A percentile compares a stretch with the other conserved stretches of the same genome.
phyloP scores from a whole-genome alignment of 768 basidiomycete genomes.

The Termitomyces sp. region DNA sequence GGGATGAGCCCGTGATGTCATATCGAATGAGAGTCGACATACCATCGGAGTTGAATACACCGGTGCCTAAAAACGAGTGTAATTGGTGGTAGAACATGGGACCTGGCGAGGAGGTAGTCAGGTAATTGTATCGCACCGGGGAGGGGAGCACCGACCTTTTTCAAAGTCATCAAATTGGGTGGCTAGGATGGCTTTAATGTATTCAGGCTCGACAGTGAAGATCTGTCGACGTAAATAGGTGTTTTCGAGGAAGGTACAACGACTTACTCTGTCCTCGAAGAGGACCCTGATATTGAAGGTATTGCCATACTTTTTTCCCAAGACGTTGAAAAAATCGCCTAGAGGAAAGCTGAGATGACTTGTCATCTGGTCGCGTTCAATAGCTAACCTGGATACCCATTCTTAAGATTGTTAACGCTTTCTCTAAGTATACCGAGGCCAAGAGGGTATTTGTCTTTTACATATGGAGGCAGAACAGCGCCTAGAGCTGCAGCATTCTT shows the following conservation, averaged over 20 bases:
- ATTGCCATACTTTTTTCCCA: slow-evolving; percentile 18
- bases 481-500: slow-evolving; percentile 23
- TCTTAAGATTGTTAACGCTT: slow-evolving; percentile 19
- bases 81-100: slow-evolving; percentile 21
- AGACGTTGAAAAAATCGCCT: slow-evolving; percentile 25
- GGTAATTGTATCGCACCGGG: neutral
- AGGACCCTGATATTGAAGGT: slow-evolving; percentile 21
- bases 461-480: slow-evolving; percentile 26
- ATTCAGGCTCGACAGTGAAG: slow-evolving; percentile 38
- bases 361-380: neutral
- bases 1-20: neutral
- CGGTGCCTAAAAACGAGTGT: slow-evolving; percentile 40
- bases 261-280: slow-evolving; percentile 24
- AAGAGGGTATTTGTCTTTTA: slow-evolving; percentile 20
- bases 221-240: slow-evolving; percentile 20
- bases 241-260: neutral
- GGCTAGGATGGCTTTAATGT: slow-evolving; percentile 42
- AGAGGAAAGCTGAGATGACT: neutral
- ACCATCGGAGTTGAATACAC: slow-evolving; percentile 61
- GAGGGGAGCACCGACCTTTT: slow-evolving; percentile 26
- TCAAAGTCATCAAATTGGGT: slow-evolving; percentile 42
- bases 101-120: slow-evolving; percentile 9
- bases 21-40: slow-evolving; percentile 3
- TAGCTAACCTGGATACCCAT: slow-evolving; percentile 27
- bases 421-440: slow-evolving; percentile 17